phyloP scores from a whole-genome alignment of 306 rosid genomes.

The Notholithocarpus densiflorus region DNA sequence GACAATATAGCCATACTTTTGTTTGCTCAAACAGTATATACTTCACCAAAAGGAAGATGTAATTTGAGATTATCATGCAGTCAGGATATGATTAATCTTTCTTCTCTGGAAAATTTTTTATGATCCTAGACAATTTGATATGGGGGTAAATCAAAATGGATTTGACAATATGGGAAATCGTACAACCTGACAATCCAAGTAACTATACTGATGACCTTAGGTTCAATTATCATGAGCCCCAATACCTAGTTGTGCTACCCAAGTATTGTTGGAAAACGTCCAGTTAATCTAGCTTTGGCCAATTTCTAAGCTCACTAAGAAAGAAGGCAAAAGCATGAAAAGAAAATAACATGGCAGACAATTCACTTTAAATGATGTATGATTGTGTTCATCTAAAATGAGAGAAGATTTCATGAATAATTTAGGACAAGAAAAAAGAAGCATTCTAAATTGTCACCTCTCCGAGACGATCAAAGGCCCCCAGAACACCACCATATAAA shows the following conservation, averaged over 20 bases:
- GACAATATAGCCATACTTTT: not conserved
- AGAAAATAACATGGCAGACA: not conserved
- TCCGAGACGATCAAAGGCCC: constrained; percentile 96
- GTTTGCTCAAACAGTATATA: not conserved
- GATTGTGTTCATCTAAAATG: not conserved
- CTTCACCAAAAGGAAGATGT: not conserved
- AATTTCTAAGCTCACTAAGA: not conserved
- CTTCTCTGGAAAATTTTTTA: not conserved
- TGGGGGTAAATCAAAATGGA: not conserved
- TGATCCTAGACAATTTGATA: not conserved
- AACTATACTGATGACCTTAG: not conserved
- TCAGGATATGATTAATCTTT: not conserved
- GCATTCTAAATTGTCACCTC: constrained; percentile 51
- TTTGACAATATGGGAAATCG: not conserved
- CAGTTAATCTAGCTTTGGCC: not conserved
- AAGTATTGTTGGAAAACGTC: not conserved
- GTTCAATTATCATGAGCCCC: not conserved
- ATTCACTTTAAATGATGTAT: not conserved
- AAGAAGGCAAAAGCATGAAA: not conserved
- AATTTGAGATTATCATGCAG: not conserved
- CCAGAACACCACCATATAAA: constrained; percentile 79
- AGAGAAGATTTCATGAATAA: not conserved
- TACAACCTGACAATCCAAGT: not conserved
- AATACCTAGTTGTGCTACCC: not conserved
- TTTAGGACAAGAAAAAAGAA: constrained; percentile 5